These are phyloP conservation scores for Lactarius tabidus DNA, from an alignment of 768 basidiomycete genomes.

Conservation along the genomic window DNA sequence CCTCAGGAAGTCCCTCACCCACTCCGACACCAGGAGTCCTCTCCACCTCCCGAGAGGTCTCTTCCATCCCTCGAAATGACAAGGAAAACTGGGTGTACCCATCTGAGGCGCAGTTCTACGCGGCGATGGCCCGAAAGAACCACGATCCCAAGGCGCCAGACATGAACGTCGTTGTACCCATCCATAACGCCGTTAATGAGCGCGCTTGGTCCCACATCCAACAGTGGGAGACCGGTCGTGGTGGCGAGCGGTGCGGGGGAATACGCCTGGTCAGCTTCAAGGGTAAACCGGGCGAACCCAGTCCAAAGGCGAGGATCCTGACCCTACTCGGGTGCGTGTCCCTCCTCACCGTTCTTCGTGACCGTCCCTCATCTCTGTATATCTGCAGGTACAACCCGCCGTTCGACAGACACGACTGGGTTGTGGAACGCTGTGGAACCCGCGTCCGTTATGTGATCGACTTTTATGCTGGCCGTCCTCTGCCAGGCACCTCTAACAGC, in stretches of 20 bases:
- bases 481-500: slow-evolving; percentile 45
- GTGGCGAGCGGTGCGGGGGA: slow-evolving; percentile 79
- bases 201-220: slow-evolving; percentile 48
- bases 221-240: slow-evolving; percentile 61
- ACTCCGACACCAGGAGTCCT: slow-evolving; percentile 34
- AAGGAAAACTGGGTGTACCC: slow-evolving; percentile 94
- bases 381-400: slow-evolving; percentile 77
- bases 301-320: slow-evolving; percentile 77
- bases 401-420: slow-evolving; percentile 98
- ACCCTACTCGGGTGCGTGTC: slow-evolving; percentile 75
- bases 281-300: slow-evolving; percentile 77
- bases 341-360: neutral
- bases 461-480: slow-evolving; percentile 83
- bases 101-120: slow-evolving; percentile 96
- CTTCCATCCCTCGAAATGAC: slow-evolving; percentile 76
- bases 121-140: slow-evolving; percentile 95
- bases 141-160: slow-evolving; percentile 83
- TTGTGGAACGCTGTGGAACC: slow-evolving; percentile 88
- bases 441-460: slow-evolving; percentile 94
- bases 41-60: slow-evolving; percentile 72
- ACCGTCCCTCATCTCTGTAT: neutral
- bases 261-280: slow-evolving; percentile 85
- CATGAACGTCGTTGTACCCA: slow-evolving; percentile 95
- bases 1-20: neutral
- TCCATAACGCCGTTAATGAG: slow-evolving; percentile 99